phyloP scores from a whole-genome alignment of 1,284 basidiomycete species.

The Gastroboletus turbinatus region DNA sequence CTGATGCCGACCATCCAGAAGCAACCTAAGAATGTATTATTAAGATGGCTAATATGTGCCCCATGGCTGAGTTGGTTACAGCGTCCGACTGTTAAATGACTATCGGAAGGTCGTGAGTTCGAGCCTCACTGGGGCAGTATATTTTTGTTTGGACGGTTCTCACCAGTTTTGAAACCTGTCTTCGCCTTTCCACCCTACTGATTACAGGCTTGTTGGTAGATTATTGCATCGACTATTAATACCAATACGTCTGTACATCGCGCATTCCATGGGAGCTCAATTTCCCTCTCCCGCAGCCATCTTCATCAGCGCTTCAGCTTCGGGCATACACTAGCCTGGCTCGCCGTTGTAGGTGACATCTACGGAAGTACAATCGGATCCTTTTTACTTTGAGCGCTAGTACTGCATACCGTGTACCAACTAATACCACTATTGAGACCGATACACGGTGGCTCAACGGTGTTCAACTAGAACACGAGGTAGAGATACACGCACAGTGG shows the following conservation, averaged over 20 bases:
- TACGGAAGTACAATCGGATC: neutral
- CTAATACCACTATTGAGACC: constrained; percentile 3
- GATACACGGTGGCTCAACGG: constrained; percentile 4
- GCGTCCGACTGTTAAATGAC: constrained; percentile 71
- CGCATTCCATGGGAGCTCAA: neutral
- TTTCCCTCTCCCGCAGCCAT: neutral
- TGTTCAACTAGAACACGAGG: constrained; percentile 11
- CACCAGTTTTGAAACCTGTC: neutral
- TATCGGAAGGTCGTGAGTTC: constrained; percentile 77
- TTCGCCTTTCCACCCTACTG: neutral
- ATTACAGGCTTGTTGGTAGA: neutral
- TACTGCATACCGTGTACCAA: constrained; percentile 5
- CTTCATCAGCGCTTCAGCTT: neutral
- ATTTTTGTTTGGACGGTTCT: constrained; percentile 5
- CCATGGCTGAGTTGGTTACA: constrained; percentile 82
- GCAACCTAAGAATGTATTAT: neutral
- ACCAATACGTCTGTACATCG: neutral
- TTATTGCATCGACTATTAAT: neutral
- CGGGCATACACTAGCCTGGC: neutral
- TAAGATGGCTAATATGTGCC: constrained; percentile 38
- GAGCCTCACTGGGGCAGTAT: constrained; percentile 67
- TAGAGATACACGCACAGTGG: constrained; percentile 15
- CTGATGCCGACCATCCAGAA: neutral
- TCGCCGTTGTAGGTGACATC: neutral
- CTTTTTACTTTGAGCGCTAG: neutral